phyloP scores from a whole-genome alignment of 192 early-diverging fungal species.

The Podila epigama region DNA sequence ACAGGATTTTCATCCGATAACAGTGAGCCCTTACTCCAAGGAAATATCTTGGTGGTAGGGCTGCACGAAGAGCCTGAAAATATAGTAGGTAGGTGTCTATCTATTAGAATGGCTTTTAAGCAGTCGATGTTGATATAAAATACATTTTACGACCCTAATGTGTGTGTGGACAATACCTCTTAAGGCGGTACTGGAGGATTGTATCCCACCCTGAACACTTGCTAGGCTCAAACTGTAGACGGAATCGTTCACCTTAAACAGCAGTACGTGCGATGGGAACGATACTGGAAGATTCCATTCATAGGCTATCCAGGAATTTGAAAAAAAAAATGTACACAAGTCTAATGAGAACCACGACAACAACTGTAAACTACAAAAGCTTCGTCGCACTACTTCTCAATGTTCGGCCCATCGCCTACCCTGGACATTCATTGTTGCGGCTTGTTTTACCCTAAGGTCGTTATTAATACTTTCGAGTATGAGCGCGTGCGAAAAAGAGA shows the following conservation, averaged over 20 bases:
- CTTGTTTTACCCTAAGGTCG: background rate
- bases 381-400: too few species aligned
- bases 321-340: too few species aligned
- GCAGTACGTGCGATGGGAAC: background rate
- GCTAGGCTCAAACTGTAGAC: background rate
- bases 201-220: conserved; percentile 4
- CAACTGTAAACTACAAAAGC: too few species aligned
- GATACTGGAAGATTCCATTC: background rate
- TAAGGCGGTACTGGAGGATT: conserved; percentile 8
- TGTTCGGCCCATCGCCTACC: background rate
- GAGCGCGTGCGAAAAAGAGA: too few species aligned
- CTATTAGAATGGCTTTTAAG: too few species aligned
- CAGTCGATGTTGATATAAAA: too few species aligned
- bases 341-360: too few species aligned
- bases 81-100: too few species aligned
- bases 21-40: background rate
- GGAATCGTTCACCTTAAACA: background rate
- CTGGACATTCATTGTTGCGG: background rate
- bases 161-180: background rate
- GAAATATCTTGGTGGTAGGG: background rate
- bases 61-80: background rate
- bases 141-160: background rate
- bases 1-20: background rate
- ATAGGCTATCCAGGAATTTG: too few species aligned
- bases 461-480: background rate